Conservation (phyloP, 108 stramenopile genomes). For the Nitzschia sp. region DNA sequence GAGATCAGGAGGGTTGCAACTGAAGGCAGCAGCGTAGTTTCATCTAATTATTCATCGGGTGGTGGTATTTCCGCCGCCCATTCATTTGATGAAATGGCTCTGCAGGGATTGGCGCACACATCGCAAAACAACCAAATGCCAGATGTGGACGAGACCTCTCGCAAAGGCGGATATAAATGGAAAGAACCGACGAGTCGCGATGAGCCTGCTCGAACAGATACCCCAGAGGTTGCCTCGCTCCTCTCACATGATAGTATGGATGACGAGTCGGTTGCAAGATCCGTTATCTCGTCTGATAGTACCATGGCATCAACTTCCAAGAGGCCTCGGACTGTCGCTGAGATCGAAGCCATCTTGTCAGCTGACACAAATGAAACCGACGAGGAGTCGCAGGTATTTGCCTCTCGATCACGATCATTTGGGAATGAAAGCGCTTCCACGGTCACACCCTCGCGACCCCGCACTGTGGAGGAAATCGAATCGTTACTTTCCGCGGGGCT, state of each 20-base stretch:
- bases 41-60: neutral
- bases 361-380: constrained; percentile 16
- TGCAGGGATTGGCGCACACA: constrained; percentile 19
- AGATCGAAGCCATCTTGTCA: constrained; percentile 36
- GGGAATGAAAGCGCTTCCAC: neutral
- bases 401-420: neutral
- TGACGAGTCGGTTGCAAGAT: constrained; percentile 1
- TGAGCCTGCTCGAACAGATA: neutral
- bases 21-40: constrained; percentile 4
- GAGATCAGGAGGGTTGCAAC: neutral
- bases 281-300: neutral
- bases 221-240: constrained; percentile 16
- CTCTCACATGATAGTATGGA: constrained; percentile 23
- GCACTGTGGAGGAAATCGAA: constrained; percentile 41
- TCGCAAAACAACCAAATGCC: neutral
- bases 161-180: too few species aligned
- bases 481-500: constrained; percentile 19
- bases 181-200: too few species aligned
- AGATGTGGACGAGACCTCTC: neutral
- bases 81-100: constrained; percentile 34
- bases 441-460: neutral
- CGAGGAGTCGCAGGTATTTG: neutral
- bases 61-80: neutral
- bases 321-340: constrained; percentile 29
- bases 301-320: constrained; percentile 1